A percentile compares a stretch with the other conserved stretches of the same genome.
Evolutionary conservation across 352 stramenopile genomes (phyloP).

Genomic region (Phytophthora meadii): DNA sequence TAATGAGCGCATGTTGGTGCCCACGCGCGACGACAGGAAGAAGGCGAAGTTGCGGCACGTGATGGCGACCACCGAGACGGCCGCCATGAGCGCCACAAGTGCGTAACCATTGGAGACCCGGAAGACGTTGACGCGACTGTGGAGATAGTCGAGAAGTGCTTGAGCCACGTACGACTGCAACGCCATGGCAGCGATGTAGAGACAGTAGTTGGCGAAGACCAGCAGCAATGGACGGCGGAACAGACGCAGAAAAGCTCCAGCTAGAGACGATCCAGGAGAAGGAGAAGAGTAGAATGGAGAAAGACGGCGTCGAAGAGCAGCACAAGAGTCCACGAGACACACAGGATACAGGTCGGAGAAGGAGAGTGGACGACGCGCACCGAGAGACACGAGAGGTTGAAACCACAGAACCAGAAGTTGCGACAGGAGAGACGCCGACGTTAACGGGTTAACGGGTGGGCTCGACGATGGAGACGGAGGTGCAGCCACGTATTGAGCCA

Average conservation of each 20-base stretch:
- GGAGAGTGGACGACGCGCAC: slow-evolving; percentile 26
- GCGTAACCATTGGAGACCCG: slow-evolving; percentile 26
- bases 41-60: slow-evolving; percentile 38
- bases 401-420: slow-evolving; percentile 36
- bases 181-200: slow-evolving; percentile 37
- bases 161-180: slow-evolving; percentile 33
- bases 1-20: slow-evolving; percentile 37
- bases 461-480: slow-evolving; percentile 13
- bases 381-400: slow-evolving; percentile 43
- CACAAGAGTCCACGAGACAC: slow-evolving; percentile 26
- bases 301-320: slow-evolving; percentile 15
- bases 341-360: slow-evolving; percentile 38
- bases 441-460: slow-evolving; percentile 24
- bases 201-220: slow-evolving; percentile 27
- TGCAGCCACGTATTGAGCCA: slow-evolving; percentile 24
- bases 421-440: slow-evolving; percentile 35
- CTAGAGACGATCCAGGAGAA: slow-evolving; percentile 9
- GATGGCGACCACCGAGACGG: slow-evolving; percentile 28
- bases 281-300: slow-evolving; percentile 23
- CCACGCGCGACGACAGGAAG: slow-evolving; percentile 35
- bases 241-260: slow-evolving; percentile 26
- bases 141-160: slow-evolving; percentile 29
- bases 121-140: slow-evolving; percentile 28
- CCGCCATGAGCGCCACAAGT: slow-evolving; percentile 21
- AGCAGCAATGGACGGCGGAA: slow-evolving; percentile 23